Evolutionary conservation across 78 protist species (phyloP).

Genomic region (Protostelium mycophagum): DNA sequence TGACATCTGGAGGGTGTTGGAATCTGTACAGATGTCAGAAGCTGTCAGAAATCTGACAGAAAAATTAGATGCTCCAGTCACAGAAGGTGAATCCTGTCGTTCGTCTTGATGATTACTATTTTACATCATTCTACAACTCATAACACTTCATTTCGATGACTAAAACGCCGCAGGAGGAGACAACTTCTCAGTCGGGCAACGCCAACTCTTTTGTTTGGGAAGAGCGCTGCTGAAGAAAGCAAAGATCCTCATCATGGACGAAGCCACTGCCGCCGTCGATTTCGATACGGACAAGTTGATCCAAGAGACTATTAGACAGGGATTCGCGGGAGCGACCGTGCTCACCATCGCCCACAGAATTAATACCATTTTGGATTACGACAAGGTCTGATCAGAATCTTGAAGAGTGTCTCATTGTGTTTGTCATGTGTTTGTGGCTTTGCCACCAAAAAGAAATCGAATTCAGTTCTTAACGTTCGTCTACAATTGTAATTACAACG

Average conservation of each 20-base stretch:
- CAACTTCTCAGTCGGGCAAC: constrained; percentile 80
- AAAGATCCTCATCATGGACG: constrained; percentile 80
- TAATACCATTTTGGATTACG: not conserved
- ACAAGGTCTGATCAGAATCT: not conserved
- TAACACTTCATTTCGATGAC: not conserved
- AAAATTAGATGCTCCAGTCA: constrained; percentile 7
- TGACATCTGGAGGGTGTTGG: constrained; percentile 58
- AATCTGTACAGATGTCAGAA: constrained; percentile 21
- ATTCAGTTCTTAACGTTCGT: too few species aligned
- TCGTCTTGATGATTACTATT: not conserved
- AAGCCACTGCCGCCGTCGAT: constrained; percentile 88
- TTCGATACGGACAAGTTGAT: constrained; percentile 37
- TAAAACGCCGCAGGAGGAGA: constrained; percentile 26
- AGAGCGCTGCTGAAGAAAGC: constrained; percentile 66
- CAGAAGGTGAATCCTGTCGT: not conserved
- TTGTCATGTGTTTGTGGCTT: too few species aligned
- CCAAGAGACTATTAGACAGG: constrained; percentile 58
- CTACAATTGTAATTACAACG: too few species aligned
- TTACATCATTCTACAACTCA: not conserved
- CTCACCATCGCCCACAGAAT: constrained; percentile 60
- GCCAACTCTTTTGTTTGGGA: constrained; percentile 88
- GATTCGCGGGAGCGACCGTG: constrained; percentile 70
- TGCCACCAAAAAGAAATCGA: too few species aligned
- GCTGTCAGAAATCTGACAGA: not conserved
- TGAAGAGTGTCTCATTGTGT: too few species aligned